A percentile compares a stretch with the other conserved stretches of the same genome.
phyloP scores from a whole-genome alignment of 176 grass and related monocot genomes.

The Coix lacrymajobi region DNA sequence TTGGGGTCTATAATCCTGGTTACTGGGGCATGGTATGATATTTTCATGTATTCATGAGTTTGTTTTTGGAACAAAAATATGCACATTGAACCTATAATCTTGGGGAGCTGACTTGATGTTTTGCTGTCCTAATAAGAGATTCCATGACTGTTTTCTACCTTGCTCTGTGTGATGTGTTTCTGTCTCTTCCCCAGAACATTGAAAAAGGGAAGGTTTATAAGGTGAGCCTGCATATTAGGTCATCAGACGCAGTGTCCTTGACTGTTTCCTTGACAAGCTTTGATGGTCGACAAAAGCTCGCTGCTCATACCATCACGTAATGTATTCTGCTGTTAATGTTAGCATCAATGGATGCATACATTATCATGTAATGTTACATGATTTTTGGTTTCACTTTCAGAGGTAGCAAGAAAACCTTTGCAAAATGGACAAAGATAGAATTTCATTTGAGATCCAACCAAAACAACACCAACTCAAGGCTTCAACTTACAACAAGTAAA shows the following conservation, averaged over 20 bases:
- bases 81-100: background rate
- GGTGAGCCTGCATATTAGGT: conserved; percentile 63
- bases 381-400: conserved; percentile 27
- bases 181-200: conserved; percentile 52
- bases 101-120: background rate
- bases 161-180: background rate
- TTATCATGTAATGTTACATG: background rate
- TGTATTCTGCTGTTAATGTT: background rate
- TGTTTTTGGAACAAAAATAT: background rate
- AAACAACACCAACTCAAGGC: conserved; percentile 61
- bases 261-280: conserved; percentile 71
- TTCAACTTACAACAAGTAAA: conserved; percentile 76
- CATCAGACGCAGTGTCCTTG: conserved; percentile 50
- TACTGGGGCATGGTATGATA: conserved; percentile 89
- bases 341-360: conserved; percentile 4
- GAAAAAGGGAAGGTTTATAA: conserved; percentile 63
- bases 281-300: conserved; percentile 55
- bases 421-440: conserved; percentile 75
- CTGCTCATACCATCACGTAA: conserved; percentile 64
- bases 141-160: background rate
- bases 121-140: background rate
- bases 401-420: conserved; percentile 37
- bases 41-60: background rate
- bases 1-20: conserved; percentile 90
- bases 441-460: conserved; percentile 54